Evolutionary conservation across 2,329 filamentous ascomycete genomes (phyloP).

Genomic region (Venturia effusa): DNA sequence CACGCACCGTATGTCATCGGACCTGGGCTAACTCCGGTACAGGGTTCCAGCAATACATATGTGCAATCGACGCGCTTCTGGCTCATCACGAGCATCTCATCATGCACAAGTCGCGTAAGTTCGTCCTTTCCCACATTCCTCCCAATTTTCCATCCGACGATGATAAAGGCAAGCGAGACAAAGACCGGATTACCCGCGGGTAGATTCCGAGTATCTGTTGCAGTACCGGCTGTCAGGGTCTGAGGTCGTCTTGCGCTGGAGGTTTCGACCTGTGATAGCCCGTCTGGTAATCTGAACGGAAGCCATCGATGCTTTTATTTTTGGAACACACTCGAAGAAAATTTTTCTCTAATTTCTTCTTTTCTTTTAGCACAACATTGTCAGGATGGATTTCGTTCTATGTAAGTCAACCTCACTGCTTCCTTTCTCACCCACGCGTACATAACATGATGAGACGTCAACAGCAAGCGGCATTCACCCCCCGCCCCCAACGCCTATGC

Average conservation of each 20-base stretch:
- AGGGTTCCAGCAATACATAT: neutral
- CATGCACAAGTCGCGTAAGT: neutral
- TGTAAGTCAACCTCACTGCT: neutral
- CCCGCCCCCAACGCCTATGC: too few relatives aligned
- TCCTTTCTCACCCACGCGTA: neutral
- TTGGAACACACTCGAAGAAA: neutral
- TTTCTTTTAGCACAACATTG: neutral
- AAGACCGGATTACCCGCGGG: neutral
- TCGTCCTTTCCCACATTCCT: too few relatives aligned
- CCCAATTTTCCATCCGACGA: neutral
- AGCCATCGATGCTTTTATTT: neutral
- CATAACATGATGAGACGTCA: neutral
- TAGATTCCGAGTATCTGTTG: neutral
- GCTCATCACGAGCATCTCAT: neutral
- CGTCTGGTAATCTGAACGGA: constrained; percentile 4
- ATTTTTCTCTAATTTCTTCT: neutral
- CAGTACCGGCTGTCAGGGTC: neutral
- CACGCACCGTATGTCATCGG: neutral
- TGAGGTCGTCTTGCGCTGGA: constrained; percentile 2
- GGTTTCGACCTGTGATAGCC: neutral
- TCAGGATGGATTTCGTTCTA: too few relatives aligned
- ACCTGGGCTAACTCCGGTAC: neutral
- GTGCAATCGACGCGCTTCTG: neutral
- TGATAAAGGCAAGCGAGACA: constrained; percentile 1
- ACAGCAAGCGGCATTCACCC: neutral